Conservation (phyloP, 768 basidiomycete species). For the Ramaria rubella region DNA sequence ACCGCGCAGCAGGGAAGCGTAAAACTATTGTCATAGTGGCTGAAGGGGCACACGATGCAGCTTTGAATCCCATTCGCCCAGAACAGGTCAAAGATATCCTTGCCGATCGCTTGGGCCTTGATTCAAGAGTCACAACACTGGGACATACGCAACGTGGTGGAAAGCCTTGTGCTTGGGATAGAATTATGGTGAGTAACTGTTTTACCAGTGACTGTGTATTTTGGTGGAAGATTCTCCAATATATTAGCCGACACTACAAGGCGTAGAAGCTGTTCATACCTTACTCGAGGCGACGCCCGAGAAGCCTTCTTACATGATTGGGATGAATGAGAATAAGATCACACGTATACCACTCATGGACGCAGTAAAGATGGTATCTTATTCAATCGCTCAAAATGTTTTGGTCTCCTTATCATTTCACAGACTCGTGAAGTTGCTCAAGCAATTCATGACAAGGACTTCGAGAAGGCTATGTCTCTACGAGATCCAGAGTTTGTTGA, state of each 20-base stretch:
- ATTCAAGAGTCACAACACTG: slow-evolving; percentile 93
- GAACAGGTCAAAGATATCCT: slow-evolving; percentile 89
- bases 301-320: slow-evolving; percentile 97
- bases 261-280: slow-evolving; percentile 86
- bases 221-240: slow-evolving; percentile 8
- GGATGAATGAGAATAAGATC: slow-evolving; percentile 92
- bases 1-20: slow-evolving; percentile 86
- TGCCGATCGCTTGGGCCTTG: slow-evolving; percentile 78
- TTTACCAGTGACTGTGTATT: background rate
- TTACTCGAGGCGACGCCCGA: slow-evolving; percentile 79
- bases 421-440: slow-evolving; percentile 83
- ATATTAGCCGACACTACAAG: slow-evolving; percentile 87
- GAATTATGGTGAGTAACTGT: slow-evolving; percentile 63
- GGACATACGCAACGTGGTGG: slow-evolving; percentile 98
- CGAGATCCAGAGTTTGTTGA: slow-evolving; percentile 91
- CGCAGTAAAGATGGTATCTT: slow-evolving; percentile 75
- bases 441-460: slow-evolving; percentile 79
- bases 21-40: slow-evolving; percentile 99
- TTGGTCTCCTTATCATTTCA: background rate
- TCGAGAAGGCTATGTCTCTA: slow-evolving; percentile 77
- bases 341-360: slow-evolving; percentile 86
- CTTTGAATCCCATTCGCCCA: slow-evolving; percentile 87
- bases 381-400: no score
- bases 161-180: slow-evolving; percentile 85
- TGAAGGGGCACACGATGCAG: slow-evolving; percentile 86